Conservation (phyloP, 768 basidiomycete species). For the Tubosaeta sp. region DNA sequence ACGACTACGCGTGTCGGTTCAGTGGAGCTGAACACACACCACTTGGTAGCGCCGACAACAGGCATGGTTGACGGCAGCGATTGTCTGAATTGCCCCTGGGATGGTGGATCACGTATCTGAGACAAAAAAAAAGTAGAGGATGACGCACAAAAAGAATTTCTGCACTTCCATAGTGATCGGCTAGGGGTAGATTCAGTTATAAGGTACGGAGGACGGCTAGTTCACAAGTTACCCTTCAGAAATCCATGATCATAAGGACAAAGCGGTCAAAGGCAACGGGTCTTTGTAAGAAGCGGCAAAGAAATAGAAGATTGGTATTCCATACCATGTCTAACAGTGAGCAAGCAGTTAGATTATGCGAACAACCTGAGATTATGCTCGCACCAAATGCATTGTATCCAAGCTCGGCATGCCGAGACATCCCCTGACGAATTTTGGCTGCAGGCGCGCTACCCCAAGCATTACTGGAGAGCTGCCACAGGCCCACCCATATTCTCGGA, state of each 20-base stretch:
- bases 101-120: conserved; percentile 2
- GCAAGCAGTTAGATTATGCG: conserved; percentile 6
- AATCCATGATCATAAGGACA: conserved; percentile 1
- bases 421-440: conserved; percentile 59
- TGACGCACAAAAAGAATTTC: conserved; percentile 72
- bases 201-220: not conserved
- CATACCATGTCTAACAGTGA: conserved; percentile 53
- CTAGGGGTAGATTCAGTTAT: conserved; percentile 34
- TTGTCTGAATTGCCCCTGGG: conserved; percentile 66
- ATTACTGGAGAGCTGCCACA: conserved; percentile 84
- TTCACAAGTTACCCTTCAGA: conserved; percentile 24
- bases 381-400: conserved; percentile 49
- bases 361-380: conserved; percentile 15
- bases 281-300: conserved; percentile 14
- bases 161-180: conserved; percentile 84
- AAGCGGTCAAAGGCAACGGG: not conserved
- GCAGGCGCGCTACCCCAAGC: conserved; percentile 79
- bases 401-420: conserved; percentile 56
- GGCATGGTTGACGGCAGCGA: conserved; percentile 37
- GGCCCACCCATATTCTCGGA: conserved; percentile 70
- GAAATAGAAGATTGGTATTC: conserved; percentile 9
- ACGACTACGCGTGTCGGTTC: conserved; percentile 52
- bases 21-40: conserved; percentile 69
- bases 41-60: conserved; percentile 77
- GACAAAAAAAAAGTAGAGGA: not conserved